phyloP scores from a whole-genome alignment of 331 rosid species.

The Phaseolus coccineus region DNA sequence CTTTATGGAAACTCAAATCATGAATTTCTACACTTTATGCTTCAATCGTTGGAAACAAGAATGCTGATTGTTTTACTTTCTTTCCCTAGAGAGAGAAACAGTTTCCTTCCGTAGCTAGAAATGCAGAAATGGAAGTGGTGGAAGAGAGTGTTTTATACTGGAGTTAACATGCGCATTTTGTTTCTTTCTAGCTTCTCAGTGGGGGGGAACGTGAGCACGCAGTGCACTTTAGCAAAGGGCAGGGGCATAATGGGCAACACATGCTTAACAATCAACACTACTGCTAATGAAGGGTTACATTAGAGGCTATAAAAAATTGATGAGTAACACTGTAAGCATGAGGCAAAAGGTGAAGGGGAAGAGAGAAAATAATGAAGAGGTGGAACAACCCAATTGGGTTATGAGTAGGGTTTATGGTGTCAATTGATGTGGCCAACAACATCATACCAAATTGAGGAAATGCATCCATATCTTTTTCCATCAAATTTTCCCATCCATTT shows the following conservation, averaged over 20 bases:
- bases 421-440: conserved; percentile 86
- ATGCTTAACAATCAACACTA: conserved; percentile 9
- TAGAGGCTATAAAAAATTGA: conserved; percentile 36
- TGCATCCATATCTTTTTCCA: conserved; percentile 67
- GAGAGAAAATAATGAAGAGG: conserved; percentile 1
- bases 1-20: conserved; percentile 49
- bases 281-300: conserved; percentile 31
- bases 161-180: conserved; percentile 42
- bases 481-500: conserved; percentile 53
- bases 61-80: conserved; percentile 16
- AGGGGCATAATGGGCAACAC: conserved; percentile 6
- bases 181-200: not conserved
- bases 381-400: conserved; percentile 45
- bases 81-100: conserved; percentile 17
- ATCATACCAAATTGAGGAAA: conserved; percentile 76
- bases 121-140: not conserved
- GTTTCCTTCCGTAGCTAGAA: conserved; percentile 27
- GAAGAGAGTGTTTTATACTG: conserved; percentile 39
- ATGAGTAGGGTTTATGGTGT: conserved; percentile 70
- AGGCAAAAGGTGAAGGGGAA: not conserved
- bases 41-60: conserved; percentile 43
- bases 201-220: conserved; percentile 29
- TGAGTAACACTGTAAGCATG: not conserved
- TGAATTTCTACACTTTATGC: conserved; percentile 49
- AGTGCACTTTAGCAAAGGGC: conserved; percentile 53